Evolutionary conservation across 1,139 yeast genomes (phyloP).

Genomic region (Taphrina wiesneri): DNA sequence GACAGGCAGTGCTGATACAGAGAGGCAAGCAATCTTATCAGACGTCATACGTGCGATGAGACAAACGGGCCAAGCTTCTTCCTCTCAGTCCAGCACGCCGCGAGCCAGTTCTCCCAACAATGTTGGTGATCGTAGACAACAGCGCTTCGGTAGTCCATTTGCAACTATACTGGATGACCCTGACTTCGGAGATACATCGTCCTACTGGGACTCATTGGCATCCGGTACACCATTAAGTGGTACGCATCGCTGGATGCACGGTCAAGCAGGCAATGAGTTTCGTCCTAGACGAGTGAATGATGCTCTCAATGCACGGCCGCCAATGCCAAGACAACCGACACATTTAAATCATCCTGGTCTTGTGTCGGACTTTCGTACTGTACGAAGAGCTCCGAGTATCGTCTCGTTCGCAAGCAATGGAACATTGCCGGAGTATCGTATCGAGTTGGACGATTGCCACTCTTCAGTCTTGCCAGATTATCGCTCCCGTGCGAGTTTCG

Average conservation of each 20-base stretch:
- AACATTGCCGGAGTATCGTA: conserved; percentile 23
- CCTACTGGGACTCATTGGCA: conserved; percentile 14
- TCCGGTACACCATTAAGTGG: not conserved
- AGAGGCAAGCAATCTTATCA: conserved; percentile 14
- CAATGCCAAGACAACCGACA: conserved; percentile 1
- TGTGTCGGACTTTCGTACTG: not conserved
- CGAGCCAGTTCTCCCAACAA: not conserved
- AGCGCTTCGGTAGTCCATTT: not conserved
- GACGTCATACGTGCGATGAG: conserved; percentile 21
- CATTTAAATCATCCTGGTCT: conserved; percentile 12
- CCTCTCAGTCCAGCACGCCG: not conserved
- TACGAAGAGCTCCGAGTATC: conserved; percentile 9
- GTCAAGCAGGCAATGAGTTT: not conserved
- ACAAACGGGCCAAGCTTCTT: not conserved
- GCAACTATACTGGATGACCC: conserved; percentile 16
- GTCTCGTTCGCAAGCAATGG: conserved; percentile 9
- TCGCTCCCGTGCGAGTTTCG: conserved; percentile 17
- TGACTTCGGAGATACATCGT: conserved; percentile 26
- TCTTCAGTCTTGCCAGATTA: conserved; percentile 11
- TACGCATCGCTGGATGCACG: not conserved
- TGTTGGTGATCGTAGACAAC: not conserved
- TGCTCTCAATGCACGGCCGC: not conserved
- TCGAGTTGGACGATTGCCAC: not conserved
- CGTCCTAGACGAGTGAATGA: not conserved
- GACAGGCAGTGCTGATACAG: not conserved